Base-by-base conservation (phyloP, 108 stramenopile species). In the Cylindrotheca fusiformis region DNA sequence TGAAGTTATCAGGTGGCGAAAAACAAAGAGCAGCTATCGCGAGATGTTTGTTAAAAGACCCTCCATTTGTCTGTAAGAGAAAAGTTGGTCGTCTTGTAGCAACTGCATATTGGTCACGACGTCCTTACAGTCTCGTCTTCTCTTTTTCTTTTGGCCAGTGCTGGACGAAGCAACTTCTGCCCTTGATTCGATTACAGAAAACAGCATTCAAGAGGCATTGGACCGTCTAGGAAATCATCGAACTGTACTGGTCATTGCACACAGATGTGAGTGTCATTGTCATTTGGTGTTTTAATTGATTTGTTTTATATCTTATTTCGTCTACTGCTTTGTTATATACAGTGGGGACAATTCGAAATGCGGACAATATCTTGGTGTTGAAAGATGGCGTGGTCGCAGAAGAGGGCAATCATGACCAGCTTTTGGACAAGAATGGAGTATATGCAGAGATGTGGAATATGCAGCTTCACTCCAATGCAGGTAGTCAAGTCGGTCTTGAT, bases 341-440 rank as follows among this genome's bases (percentile, higher is more conserved):
- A 41, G 36, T 99, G 10, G 93, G 95, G 28, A 99, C 98, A 12
- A 91, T 98, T 60, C 84, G 90, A 51, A 83, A 93, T 51, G 96
- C 97, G 1, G 96, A 99, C 68, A 96, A 98, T 56, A 99, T 99
- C 67, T 67, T 98, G 55, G 98, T 99, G 5, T 69, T 99, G 41
- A 88, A 94, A 31, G 85, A 87, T 58, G 99, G 99, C 1, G 46
- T 60, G 18, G 90, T 98, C 0, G 81, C 83, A n/a, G 97, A 99
- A 67, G 59, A 93, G 58, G 99, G 99, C 4, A 96, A 96, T 10
- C 99, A 99, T 70, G 97, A 97, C 10, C 85, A 97, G 59, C 74
- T 99, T 24, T 30, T 98, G 64, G 72, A 67, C 27, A 63, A 69
- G 23, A 59, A 70, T 54, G 95, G 98, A 18, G 68, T 80, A 41